Base-by-base conservation (phyloP, 306 rosid species). In the Sphenostylis stenocarpa region DNA sequence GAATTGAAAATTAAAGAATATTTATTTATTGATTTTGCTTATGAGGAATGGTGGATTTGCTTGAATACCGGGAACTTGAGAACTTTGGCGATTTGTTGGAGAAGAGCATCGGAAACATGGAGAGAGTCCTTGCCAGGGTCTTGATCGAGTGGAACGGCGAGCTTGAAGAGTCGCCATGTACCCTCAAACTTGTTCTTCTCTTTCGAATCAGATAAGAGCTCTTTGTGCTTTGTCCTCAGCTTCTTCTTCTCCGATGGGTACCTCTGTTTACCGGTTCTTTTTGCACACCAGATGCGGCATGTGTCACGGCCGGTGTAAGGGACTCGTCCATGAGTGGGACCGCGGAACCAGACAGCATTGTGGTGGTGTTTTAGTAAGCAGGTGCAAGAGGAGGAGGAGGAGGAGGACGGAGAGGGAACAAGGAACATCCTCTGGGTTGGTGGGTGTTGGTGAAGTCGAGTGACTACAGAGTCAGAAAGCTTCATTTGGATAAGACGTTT, bases 211-310 rank as follows among this genome's bases (percentile, higher is more conserved):
- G 76, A 67, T 3, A 86, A 43, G 58, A 79, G 76, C 17, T 92
- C 82, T 85, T 82, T 89, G 19, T 82, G 87, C 87, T 89, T 92
- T 57, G 82, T 49, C 49, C 76, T 91, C 5, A 95, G 86, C 70
- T 83, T 87, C 92, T 88, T 95, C 87, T 91, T 92, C 91, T 95
- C 97, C 5, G 98, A 95, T 0, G 98, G 98, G 82, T 95, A 95
- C 77, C 92, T 78, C 87, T 76, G 90, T 84, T 83, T 90, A 45
- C 98, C 98, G 55, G 87, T 76, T 76, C 98, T 85, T 88, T 84
- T 94, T 5, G 91, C 89, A 51, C 90, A 85, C 14, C 63, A 38
- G 60, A 90, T 26, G 10, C 70, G 83, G 24, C 67, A 67, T 44
- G 90, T 68, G 63, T 51, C 91, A 83, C 5, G 28, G n/a, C 86